Evolutionary conservation across 192 early-diverging fungal species (phyloP).

Genomic region (Cladochytrium replicatum): DNA sequence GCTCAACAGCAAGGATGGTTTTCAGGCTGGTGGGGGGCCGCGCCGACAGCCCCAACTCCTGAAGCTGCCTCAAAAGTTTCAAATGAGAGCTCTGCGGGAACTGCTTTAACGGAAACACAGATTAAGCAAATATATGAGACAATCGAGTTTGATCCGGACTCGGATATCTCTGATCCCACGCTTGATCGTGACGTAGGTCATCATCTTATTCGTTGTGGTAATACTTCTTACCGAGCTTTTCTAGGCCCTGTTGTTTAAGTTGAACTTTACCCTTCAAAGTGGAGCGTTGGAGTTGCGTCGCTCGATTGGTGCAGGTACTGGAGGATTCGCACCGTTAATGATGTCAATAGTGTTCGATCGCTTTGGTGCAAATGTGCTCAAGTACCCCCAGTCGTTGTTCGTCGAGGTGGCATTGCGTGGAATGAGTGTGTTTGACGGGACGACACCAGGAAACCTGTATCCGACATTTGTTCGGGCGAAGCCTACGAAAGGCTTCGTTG

Average conservation of each 20-base stretch:
- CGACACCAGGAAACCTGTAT: conserved; percentile 29
- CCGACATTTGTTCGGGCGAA: conserved; percentile 31
- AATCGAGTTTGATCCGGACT: conserved; percentile 86
- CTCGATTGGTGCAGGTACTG: too few species aligned
- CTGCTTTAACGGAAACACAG: conserved; percentile 65
- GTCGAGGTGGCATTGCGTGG: conserved; percentile 50
- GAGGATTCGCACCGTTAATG: too few species aligned
- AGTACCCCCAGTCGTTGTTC: conserved; percentile 41
- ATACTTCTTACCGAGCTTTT: too few species aligned
- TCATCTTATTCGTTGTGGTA: too few species aligned
- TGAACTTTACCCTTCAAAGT: too few species aligned
- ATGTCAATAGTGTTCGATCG: conserved; percentile 54
- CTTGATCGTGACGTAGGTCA: conserved; percentile 48
- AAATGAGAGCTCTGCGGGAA: too few species aligned
- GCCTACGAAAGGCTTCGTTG: conserved; percentile 9
- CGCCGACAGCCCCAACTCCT: not conserved
- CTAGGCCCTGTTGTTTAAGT: too few species aligned
- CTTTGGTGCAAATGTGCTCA: conserved; percentile 45
- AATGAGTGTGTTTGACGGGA: conserved; percentile 53
- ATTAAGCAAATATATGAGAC: conserved; percentile 84
- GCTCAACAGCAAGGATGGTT: conserved; percentile 10
- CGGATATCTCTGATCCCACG: conserved; percentile 42
- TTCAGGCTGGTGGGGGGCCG: conserved; percentile 8
- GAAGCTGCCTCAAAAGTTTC: not conserved
- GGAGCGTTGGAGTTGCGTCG: too few species aligned